phyloP scores from a whole-genome alignment of 108 stramenopile species.

The Cyclotella atomus region DNA sequence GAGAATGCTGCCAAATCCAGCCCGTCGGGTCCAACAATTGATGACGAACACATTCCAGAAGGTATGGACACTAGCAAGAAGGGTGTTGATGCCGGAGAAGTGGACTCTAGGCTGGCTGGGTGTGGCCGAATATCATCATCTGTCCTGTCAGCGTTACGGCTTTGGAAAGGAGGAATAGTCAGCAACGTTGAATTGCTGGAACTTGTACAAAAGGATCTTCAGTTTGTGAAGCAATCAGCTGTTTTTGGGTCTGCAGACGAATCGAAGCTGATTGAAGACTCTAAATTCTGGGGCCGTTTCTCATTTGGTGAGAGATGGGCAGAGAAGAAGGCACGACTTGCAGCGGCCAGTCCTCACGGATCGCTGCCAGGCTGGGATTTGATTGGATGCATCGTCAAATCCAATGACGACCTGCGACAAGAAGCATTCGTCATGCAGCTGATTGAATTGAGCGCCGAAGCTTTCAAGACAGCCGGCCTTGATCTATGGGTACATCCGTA shows the following conservation, averaged over 20 bases:
- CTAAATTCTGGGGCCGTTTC: constrained; percentile 90
- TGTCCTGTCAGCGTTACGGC: constrained; percentile 77
- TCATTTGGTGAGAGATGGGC: constrained; percentile 97
- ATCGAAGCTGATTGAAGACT: constrained; percentile 80
- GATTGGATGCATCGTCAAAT: constrained; percentile 95
- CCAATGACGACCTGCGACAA: constrained; percentile 97
- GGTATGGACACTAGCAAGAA: constrained; percentile 31
- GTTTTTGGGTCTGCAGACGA: constrained; percentile 57
- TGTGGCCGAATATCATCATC: constrained; percentile 84
- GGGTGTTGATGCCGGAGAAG: constrained; percentile 83
- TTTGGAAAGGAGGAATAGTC: constrained; percentile 84
- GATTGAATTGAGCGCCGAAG: constrained; percentile 90
- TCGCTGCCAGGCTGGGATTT: constrained; percentile 87
- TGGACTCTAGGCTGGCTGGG: constrained; percentile 80
- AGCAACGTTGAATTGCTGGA: constrained; percentile 85
- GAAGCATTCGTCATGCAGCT: constrained; percentile 97
- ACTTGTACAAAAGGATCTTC: constrained; percentile 86
- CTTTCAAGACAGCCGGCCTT: constrained; percentile 88
- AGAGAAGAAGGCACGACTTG: constrained; percentile 87
- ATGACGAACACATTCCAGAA: constrained; percentile 10
- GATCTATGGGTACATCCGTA: constrained; percentile 94
- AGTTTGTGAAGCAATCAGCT: constrained; percentile 63
- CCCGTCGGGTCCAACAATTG: constrained; percentile 10
- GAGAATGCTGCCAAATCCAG: constrained; percentile 58
- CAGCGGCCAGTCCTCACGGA: constrained; percentile 79